Base-by-base conservation (phyloP, 768 basidiomycete species). In the Leucogyrophana mollusca region DNA sequence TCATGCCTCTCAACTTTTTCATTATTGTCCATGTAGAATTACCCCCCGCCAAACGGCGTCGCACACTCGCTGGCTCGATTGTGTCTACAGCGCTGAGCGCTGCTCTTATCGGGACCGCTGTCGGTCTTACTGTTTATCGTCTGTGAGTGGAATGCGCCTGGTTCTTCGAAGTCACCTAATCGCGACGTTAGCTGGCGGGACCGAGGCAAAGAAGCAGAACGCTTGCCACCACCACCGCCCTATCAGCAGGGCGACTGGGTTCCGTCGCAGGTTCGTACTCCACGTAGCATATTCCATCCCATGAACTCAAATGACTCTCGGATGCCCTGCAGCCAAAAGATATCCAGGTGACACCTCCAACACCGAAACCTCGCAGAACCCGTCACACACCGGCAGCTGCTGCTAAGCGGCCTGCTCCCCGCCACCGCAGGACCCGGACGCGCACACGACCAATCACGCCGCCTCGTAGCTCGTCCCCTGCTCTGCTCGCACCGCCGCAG, bases 111-210 rank as follows among this genome's bases (percentile, higher is more conserved):
- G 87, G 90, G 47, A 85, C 87, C 17, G 90, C 90, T 13, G 90
- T 93, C 42, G 90, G 90, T 49, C 74, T 91, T 51, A 90, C 89
- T 36, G 87, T 90, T 34, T 93, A 90, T 70, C 80, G 87, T 65
- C 71, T 92, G 90, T 91, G 62, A 72, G 87, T 77, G 25, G 30
- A 23, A 10, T 34, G 40, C 10, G 27, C 33, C 22, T 3, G 39
- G 39, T 21, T 47, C 22, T 38, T 34, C 11, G 30, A 22, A 21
- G 43, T 45, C 17, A 40, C 34, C 9, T 47, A 41, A 49, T 49
- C 11, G 34, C 18, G 21, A 45, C 11, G 5, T 9, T 51, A 90
- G 89, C 64, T 90, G 90, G 90, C 76, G 85, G 68, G 81, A 84
- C 64, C 79, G 86, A 50, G 85, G 87, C 57, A 85, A 78, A 70